A percentile compares a stretch with the other conserved stretches of the same genome.
phyloP scores from a whole-genome alignment of 1,284 basidiomycete species.

The Marasmius fiardii region DNA sequence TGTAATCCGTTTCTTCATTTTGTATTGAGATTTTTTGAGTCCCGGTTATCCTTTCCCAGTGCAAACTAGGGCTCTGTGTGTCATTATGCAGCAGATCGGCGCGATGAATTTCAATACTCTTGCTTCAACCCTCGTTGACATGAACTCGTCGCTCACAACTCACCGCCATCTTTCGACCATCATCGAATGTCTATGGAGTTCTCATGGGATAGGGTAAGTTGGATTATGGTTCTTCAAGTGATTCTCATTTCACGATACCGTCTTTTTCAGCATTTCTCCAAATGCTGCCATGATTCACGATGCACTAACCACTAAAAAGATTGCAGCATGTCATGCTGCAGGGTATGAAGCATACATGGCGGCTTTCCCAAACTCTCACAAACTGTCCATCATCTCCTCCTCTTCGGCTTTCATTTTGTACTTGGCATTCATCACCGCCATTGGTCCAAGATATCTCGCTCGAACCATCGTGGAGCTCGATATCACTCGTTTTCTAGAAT shows the following conservation, averaged over 20 bases:
- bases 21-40: neutral
- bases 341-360: neutral
- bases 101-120: constrained; percentile 4
- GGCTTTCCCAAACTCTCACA: neutral
- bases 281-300: too few species aligned
- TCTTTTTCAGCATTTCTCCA: too few species aligned
- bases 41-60: constrained; percentile 2
- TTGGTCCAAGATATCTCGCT: neutral
- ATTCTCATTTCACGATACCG: too few species aligned
- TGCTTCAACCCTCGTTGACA: neutral
- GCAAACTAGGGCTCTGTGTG: constrained; percentile 4
- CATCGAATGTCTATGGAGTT: neutral
- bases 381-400: neutral
- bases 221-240: too few species aligned
- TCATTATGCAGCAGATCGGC: constrained; percentile 6
- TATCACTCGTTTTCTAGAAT: neutral
- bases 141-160: neutral
- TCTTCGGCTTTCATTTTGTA: neutral
- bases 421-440: neutral
- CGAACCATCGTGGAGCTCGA: neutral
- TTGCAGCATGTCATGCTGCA: neutral
- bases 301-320: neutral
- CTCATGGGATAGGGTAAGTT: neutral
- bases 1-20: neutral
- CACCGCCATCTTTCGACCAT: neutral